A percentile compares a stretch with the other conserved stretches of the same genome.
Evolutionary conservation across 2,329 filamentous ascomycete genomes (phyloP).

Genomic region (Teratosphaeria epicoccoides): DNA sequence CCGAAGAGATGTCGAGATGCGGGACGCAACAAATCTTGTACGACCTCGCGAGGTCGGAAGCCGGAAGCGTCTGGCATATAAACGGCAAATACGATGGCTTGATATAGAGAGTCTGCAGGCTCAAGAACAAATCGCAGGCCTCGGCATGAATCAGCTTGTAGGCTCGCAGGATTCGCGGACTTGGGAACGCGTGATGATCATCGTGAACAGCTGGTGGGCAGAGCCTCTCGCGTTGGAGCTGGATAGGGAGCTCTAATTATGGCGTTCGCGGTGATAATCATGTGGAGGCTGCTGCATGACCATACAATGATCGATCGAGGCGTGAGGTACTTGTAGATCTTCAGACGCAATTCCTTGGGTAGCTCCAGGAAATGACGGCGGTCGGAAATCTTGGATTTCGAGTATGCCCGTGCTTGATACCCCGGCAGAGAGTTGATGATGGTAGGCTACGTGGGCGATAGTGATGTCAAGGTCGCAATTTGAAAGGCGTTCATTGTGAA

Average conservation of each 20-base stretch:
- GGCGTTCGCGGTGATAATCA: background rate
- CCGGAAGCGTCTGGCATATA: no score
- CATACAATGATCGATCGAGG: background rate
- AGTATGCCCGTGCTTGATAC: background rate
- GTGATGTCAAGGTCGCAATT: background rate
- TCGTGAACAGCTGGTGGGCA: no score
- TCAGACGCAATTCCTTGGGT: background rate
- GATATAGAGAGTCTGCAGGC: background rate
- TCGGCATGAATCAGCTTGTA: background rate
- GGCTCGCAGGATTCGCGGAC: background rate
- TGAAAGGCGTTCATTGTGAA: no score
- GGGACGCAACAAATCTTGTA: background rate
- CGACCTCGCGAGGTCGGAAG: background rate
- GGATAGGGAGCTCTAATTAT: background rate
- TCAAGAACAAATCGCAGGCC: background rate
- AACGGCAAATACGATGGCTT: background rate
- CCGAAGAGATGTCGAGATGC: background rate
- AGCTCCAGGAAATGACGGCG: background rate
- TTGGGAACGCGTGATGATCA: no score
- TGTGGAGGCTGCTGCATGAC: background rate
- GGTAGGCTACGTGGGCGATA: background rate
- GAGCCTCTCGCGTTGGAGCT: no score
- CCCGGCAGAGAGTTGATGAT: background rate
- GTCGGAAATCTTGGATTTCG: background rate
- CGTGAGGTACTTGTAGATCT: background rate